phyloP scores from a whole-genome alignment of 169 alveolate species.

The Eimeria sp. region DNA sequence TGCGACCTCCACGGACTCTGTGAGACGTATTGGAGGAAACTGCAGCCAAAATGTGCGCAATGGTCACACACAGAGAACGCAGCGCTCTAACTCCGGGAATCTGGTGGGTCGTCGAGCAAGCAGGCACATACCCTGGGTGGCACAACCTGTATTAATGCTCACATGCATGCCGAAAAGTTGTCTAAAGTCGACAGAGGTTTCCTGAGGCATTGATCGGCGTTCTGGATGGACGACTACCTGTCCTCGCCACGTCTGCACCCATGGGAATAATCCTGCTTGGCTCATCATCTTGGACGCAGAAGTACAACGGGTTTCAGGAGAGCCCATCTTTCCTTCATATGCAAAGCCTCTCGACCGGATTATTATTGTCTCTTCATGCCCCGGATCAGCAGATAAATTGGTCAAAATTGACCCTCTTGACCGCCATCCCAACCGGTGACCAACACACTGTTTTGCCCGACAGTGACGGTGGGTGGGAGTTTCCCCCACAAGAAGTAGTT shows the following conservation, averaged over 20 bases:
- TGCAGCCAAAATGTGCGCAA: background rate
- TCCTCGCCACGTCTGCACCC: slow-evolving; percentile 47
- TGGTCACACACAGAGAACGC: background rate
- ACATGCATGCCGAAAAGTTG: slow-evolving; percentile 40
- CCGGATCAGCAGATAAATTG: background rate
- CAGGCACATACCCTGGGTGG: background rate
- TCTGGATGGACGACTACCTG: slow-evolving; percentile 17
- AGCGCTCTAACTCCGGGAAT: background rate
- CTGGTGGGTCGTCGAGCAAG: background rate
- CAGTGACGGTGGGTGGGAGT: background rate
- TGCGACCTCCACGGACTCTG: slow-evolving; percentile 24
- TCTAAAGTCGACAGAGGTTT: slow-evolving; percentile 13
- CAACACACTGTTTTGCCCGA: background rate
- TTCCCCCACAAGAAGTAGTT: background rate
- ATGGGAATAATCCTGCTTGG: slow-evolving; percentile 16
- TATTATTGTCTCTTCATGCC: background rate
- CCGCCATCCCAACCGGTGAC: background rate
- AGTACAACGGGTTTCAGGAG: background rate
- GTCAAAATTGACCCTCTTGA: background rate
- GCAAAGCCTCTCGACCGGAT: background rate
- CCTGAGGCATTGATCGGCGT: background rate
- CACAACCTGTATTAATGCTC: background rate
- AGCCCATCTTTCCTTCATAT: background rate
- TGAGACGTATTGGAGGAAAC: slow-evolving; percentile 45
- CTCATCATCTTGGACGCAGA: background rate